Percentiles rank a stretch among this genome's conserved stretches.
Evolutionary conservation across 345 rosid species (phyloP).

Genomic region (Citrus australasica): DNA sequence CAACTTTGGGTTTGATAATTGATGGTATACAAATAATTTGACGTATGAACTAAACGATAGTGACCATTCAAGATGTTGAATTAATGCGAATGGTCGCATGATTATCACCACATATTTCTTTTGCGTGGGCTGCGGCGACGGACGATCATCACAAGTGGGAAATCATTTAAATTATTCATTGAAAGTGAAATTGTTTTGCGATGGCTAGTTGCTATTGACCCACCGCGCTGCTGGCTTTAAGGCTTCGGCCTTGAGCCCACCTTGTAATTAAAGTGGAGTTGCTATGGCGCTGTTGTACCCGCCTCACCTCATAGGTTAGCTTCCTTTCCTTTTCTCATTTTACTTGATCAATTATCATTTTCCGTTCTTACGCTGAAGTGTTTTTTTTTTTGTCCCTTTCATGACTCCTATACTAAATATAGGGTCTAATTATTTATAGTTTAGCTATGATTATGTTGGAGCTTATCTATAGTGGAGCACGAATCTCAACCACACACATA

Average conservation of each 20-base stretch:
- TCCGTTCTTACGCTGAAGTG: neutral
- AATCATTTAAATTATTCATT: neutral
- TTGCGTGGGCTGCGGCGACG: neutral
- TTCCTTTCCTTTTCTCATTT: too few species aligned
- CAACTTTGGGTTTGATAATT: too few species aligned
- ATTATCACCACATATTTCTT: neutral
- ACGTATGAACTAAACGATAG: too few species aligned
- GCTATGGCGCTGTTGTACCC: neutral
- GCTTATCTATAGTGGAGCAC: fast-evolving
- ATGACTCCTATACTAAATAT: neutral
- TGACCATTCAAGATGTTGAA: neutral
- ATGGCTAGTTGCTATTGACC: neutral
- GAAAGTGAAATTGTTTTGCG: neutral
- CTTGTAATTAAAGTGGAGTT: neutral
- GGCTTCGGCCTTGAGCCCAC: too few species aligned
- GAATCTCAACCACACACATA: fast-evolving
- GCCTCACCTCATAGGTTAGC: neutral
- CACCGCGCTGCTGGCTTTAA: neutral
- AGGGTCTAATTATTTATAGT: neutral
- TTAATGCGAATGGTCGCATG: too few species aligned
- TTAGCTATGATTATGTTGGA: too few species aligned
- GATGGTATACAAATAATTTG: too few species aligned
- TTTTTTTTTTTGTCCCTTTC: too few species aligned
- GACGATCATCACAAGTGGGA: neutral
- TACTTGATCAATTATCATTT: neutral